Conservation (phyloP, 441 rosid species). For the Erodium trifolium region DNA sequence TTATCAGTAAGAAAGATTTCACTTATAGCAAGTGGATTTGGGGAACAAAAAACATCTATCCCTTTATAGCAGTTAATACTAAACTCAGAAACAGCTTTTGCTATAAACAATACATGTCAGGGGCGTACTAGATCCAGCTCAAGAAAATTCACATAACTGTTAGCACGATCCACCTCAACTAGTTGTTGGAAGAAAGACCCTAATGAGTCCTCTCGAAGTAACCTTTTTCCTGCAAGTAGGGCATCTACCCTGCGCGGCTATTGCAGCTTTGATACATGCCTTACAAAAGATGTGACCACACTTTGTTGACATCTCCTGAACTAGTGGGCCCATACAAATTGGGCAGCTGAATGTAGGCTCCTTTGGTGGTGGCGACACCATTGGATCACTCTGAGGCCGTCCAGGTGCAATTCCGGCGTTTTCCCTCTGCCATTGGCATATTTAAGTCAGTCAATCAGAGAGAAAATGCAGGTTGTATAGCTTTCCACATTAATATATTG, state of each 20-base stretch:
- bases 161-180: constrained; percentile 25
- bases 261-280: constrained; percentile 67
- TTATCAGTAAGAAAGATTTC: background rate
- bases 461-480: constrained; percentile 4
- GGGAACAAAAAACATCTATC: background rate
- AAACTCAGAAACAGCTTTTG: too few species aligned
- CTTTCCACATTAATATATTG: constrained; percentile 39
- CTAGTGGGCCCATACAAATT: constrained; percentile 70
- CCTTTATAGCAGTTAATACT: background rate
- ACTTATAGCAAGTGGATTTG: background rate
- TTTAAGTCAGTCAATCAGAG: background rate
- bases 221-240: constrained; percentile 82
- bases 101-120: too few species aligned
- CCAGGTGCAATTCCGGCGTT: background rate
- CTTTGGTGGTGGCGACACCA: constrained; percentile 37
- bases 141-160: constrained; percentile 30
- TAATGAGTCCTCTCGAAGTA: constrained; percentile 47
- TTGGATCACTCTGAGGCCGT: constrained; percentile 8
- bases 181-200: constrained; percentile 81
- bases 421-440: constrained; percentile 34
- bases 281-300: constrained; percentile 37
- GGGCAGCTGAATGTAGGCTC: constrained; percentile 80
- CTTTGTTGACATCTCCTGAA: constrained; percentile 69
- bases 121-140: background rate
- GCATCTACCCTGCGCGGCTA: constrained; percentile 53